These are phyloP conservation scores for Podosphaera xanthii DNA, from an alignment of 2,329 filamentous ascomycete species.

Conservation along the genomic window DNA sequence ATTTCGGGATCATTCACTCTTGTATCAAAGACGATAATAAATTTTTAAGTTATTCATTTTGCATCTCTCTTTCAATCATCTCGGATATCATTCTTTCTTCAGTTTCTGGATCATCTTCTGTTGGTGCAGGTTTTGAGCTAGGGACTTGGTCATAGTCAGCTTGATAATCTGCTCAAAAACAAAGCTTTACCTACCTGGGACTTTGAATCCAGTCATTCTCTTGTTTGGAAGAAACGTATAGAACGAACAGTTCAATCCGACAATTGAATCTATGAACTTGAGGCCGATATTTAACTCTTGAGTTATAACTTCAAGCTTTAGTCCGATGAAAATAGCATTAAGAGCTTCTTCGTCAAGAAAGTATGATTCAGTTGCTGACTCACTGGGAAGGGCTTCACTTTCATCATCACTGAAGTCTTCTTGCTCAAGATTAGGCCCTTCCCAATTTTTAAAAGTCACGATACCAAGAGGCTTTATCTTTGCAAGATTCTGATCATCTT, in stretches of 20 bases:
- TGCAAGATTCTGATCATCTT: slow-evolving; percentile 15
- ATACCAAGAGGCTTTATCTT: slow-evolving; percentile 23
- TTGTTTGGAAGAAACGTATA: slow-evolving; percentile 44
- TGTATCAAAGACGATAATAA: too few species aligned
- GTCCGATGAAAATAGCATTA: slow-evolving; percentile 34
- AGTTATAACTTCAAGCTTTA: slow-evolving; percentile 35
- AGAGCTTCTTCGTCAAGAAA: slow-evolving; percentile 43
- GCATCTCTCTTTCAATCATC: not conserved
- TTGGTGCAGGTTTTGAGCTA: slow-evolving; percentile 12
- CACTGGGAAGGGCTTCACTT: slow-evolving; percentile 9
- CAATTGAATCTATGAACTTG: slow-evolving; percentile 37
- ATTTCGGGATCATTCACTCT: not conserved
- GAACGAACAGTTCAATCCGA: slow-evolving; percentile 34
- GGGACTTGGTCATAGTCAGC: slow-evolving; percentile 7
- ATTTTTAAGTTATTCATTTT: not conserved
- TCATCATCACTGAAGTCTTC: slow-evolving; percentile 12
- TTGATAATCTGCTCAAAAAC: not conserved
- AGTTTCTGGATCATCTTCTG: slow-evolving; percentile 13
- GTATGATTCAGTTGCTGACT: slow-evolving; percentile 26
- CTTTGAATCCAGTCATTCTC: slow-evolving; percentile 43
- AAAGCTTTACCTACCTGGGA: slow-evolving; percentile 19
- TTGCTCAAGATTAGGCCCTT: slow-evolving; percentile 15
- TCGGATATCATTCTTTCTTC: slow-evolving; percentile 7
- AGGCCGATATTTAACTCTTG: slow-evolving; percentile 35
- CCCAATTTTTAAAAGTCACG: slow-evolving; percentile 22